Evolutionary conservation across 208 protist species (phyloP).

Genomic region (Vickermania spadyakhi): DNA sequence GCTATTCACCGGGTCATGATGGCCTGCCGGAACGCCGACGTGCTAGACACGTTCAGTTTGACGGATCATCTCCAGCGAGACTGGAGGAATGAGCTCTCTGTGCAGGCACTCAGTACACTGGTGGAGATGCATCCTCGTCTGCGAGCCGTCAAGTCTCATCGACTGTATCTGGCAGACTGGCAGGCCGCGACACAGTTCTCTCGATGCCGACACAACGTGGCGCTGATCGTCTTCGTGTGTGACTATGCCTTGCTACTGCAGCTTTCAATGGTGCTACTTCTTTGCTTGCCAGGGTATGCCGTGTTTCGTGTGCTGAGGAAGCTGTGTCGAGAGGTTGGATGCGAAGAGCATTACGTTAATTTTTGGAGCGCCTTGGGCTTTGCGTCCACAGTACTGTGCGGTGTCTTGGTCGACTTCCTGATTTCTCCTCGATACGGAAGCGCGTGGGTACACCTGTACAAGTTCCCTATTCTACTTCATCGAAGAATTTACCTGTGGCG

Average conservation of each 20-base stretch:
- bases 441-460: slow-evolving; percentile 74
- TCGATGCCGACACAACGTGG: slow-evolving; percentile 84
- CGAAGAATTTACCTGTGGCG: too few relatives aligned
- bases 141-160: slow-evolving; percentile 58
- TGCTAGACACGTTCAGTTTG: slow-evolving; percentile 69
- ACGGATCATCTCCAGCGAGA: slow-evolving; percentile 56
- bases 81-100: slow-evolving; percentile 82
- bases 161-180: slow-evolving; percentile 68
- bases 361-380: slow-evolving; percentile 74
- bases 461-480: slow-evolving; percentile 68
- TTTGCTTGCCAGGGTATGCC: slow-evolving; percentile 39
- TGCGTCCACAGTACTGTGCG: slow-evolving; percentile 19
- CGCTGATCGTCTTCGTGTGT: slow-evolving; percentile 68
- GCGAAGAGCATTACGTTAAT: slow-evolving; percentile 35
- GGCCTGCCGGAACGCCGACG: slow-evolving; percentile 77
- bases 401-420: slow-evolving; percentile 31
- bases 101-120: slow-evolving; percentile 78
- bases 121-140: slow-evolving; percentile 89
- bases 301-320: slow-evolving; percentile 26
- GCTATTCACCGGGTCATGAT: slow-evolving; percentile 80
- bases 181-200: slow-evolving; percentile 78
- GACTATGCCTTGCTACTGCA: slow-evolving; percentile 65
- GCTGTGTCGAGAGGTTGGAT: slow-evolving; percentile 8
- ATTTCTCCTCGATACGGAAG: slow-evolving; percentile 27
- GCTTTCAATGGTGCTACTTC: slow-evolving; percentile 42